A percentile compares a stretch with the other conserved stretches of the same genome.
Evolutionary conservation across 2,329 filamentous ascomycete species (phyloP).

Genomic region (Ophioceras dolichostomum): DNA sequence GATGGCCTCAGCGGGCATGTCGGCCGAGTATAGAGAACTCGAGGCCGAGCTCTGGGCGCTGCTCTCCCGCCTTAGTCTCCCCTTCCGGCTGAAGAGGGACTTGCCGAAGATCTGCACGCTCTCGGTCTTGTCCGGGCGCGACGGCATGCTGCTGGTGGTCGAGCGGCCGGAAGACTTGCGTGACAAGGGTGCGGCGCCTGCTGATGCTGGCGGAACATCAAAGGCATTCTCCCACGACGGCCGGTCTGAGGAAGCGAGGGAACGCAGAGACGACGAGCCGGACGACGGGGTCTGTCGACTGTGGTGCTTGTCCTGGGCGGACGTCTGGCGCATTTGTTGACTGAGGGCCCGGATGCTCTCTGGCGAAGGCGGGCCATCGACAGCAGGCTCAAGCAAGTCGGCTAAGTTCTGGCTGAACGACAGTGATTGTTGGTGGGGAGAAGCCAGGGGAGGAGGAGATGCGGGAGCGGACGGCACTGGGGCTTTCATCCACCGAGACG

Average conservation of each 20-base stretch:
- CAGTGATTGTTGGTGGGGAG: constrained; percentile 2
- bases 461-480: background rate
- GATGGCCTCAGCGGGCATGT: constrained; percentile 22
- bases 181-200: constrained; percentile 21
- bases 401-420: constrained; percentile 13
- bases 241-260: constrained; percentile 28
- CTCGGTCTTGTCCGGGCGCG: constrained; percentile 37
- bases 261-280: constrained; percentile 40
- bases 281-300: constrained; percentile 39
- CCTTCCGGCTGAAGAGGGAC: constrained; percentile 43
- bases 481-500: constrained; percentile 1
- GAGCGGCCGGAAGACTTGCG: constrained; percentile 46
- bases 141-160: constrained; percentile 33
- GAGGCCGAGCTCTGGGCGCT: constrained; percentile 32
- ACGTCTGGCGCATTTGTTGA: constrained; percentile 44
- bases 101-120: constrained; percentile 48
- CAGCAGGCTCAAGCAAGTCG: constrained; percentile 41
- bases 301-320: constrained; percentile 31
- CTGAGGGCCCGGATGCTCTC: constrained; percentile 45
- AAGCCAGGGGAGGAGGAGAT: constrained; percentile 5
- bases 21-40: constrained; percentile 35
- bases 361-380: constrained; percentile 50
- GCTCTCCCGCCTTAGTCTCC: constrained; percentile 37
- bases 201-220: constrained; percentile 25
- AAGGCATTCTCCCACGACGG: constrained; percentile 36